phyloP scores from a whole-genome alignment of 2,329 filamentous ascomycete genomes.

The Huntiella bhutanensis region DNA sequence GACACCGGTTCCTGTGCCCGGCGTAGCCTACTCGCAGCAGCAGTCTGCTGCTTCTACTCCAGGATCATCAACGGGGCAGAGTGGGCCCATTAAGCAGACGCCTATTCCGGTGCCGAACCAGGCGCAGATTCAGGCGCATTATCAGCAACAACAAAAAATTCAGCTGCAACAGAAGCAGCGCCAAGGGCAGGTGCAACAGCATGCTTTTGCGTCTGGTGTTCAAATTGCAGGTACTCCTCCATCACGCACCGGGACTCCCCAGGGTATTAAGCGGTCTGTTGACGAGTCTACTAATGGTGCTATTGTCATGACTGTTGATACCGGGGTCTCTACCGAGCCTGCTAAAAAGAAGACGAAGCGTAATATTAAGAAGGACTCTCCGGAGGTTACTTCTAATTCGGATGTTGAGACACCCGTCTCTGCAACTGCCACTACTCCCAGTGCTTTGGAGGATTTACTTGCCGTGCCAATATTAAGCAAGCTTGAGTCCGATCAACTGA shows the following conservation, averaged over 20 bases:
- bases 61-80: too few relatives aligned
- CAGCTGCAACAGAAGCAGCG: conserved; percentile 13
- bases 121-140: conserved; percentile 1
- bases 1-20: too few relatives aligned
- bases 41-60: too few relatives aligned
- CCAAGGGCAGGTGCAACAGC: conserved; percentile 12
- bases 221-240: conserved; percentile 12
- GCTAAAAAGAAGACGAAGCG: conserved; percentile 23
- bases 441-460: conserved; percentile 18
- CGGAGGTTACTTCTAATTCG: background rate
- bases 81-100: background rate
- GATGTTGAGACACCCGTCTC: background rate
- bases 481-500: conserved; percentile 16
- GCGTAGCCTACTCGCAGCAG: too few relatives aligned
- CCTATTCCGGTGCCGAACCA: background rate
- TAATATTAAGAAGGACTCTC: conserved; percentile 15
- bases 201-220: background rate
- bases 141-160: conserved; percentile 12
- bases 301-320: conserved; percentile 3
- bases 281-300: conserved; percentile 14
- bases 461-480: conserved; percentile 12
- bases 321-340: conserved; percentile 14
- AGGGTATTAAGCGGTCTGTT: conserved; percentile 13
- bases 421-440: background rate
- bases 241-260: conserved; percentile 14